phyloP scores from a whole-genome alignment of 805 yeast genomes.

The Saccharomyces mikatae region DNA sequence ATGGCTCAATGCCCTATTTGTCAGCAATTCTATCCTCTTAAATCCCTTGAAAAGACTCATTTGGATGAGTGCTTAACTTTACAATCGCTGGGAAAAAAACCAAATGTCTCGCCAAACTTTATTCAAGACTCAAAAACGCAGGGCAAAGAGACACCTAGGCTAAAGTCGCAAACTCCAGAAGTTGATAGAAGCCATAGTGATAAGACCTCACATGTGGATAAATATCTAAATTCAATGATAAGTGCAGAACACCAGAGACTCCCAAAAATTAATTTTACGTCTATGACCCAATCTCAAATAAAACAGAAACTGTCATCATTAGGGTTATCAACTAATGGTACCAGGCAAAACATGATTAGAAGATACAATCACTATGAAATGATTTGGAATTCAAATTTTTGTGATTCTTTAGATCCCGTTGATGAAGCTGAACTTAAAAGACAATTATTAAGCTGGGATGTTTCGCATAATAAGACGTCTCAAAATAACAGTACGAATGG shows the following conservation, averaged over 20 bases:
- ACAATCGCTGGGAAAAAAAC: constrained; percentile 10
- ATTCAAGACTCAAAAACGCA: not conserved
- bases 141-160: not conserved
- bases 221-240: constrained; percentile 35
- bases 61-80: constrained; percentile 49
- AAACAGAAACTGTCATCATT: constrained; percentile 49
- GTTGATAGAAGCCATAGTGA: not conserved
- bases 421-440: constrained; percentile 46
- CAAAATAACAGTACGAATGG: constrained; percentile 13
- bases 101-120: not conserved
- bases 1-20: constrained; percentile 65
- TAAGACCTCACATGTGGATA: constrained; percentile 11
- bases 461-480: constrained; percentile 16
- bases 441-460: constrained; percentile 63
- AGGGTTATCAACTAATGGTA: constrained; percentile 55
- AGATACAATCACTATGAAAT: constrained; percentile 72
- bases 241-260: constrained; percentile 32
- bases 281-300: constrained; percentile 51
- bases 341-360: constrained; percentile 52
- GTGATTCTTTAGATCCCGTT: constrained; percentile 62
- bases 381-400: constrained; percentile 66
- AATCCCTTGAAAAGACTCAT: constrained; percentile 49
- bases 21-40: constrained; percentile 43
- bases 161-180: not conserved
- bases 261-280: constrained; percentile 57